Evolutionary conservation across 2,329 filamentous ascomycete species (phyloP), one percentile per base, ranked within the genome.

Genomic region (Sporothrix brasiliensis): DNA sequence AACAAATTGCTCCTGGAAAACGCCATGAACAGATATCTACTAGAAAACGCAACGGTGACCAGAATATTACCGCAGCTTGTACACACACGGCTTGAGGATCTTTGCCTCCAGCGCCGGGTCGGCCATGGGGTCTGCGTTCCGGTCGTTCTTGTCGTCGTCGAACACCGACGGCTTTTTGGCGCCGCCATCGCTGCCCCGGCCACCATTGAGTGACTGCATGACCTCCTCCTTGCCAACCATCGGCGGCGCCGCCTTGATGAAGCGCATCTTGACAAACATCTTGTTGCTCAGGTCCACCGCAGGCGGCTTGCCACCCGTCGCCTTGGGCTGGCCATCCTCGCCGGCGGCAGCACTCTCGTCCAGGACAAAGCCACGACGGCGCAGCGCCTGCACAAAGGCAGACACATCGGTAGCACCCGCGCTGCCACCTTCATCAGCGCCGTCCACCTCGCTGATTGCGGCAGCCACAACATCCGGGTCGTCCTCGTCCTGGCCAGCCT

Each of bases 231-330:
- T 96, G 30, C 93, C 93, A 78, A 89, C 90, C 2, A 85, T 85
- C 0, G 94, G 91, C 58, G 88, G 83, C 24, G 88, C 88, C n/a
- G 86, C 88, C 83, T 98, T 99, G 76, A 94, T 84, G 80, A 99
- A 99, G 76, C 91, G 89, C 93, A 99, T 94, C 82, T 91, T 92
- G 75, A 98, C 94, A 83, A 99, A 99, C 95, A 99, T 99, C 82
- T 91, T 96, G 82, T 99, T 99, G 70, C 86, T 87, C 76, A 96
- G 82, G 81, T 99, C 93, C 11, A 97, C 85, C 0, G 90, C 87
- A 9, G 72, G 70, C 13, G 71, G 53, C 68, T 73, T 72, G 67
- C 56, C 61, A 83, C 86, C 75, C 10, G 85, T 44, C 27, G 58
- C 34, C 34, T 52, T 67, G 41, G 16, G 56, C 10, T 79, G 77